A percentile compares a stretch with the other conserved stretches of the same genome.
Conservation (phyloP, 2,329 filamentous ascomycete genomes). For the Periconia digitata region DNA sequence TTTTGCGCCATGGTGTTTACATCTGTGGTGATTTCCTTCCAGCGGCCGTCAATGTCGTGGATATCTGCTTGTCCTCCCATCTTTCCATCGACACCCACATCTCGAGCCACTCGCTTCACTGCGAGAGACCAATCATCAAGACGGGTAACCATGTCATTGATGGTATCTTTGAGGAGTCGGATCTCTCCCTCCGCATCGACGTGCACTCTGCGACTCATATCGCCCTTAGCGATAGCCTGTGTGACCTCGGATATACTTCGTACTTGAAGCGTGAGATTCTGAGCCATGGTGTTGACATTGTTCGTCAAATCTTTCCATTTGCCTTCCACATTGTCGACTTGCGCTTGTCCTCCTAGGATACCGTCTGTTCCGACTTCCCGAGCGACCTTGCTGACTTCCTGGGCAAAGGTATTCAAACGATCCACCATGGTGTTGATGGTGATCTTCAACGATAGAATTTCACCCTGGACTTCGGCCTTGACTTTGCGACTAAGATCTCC, state of each 20-base stretch:
- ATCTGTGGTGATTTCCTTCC: conserved; percentile 98
- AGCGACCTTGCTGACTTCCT: conserved; percentile 67
- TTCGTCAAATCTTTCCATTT: conserved; percentile 69
- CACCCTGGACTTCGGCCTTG: conserved; percentile 54
- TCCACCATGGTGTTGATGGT: conserved; percentile 76
- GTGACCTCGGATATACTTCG: conserved; percentile 92
- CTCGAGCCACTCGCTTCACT: conserved; percentile 91
- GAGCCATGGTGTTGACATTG: conserved; percentile 69
- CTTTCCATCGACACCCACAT: conserved; percentile 96
- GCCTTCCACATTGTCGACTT: conserved; percentile 66
- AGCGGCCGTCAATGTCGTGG: conserved; percentile 86
- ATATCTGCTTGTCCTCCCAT: conserved; percentile 98
- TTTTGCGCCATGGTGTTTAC: conserved; percentile 88
- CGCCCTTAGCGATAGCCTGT: conserved; percentile 90
- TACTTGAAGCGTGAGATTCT: conserved; percentile 68
- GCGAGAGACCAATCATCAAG: conserved; percentile 95
- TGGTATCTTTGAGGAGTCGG: conserved; percentile 88
- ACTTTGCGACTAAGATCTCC: conserved; percentile 57
- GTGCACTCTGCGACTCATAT: conserved; percentile 94
- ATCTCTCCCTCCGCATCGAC: conserved; percentile 96
- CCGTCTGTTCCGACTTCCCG: conserved; percentile 66
- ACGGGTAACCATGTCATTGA: conserved; percentile 98
- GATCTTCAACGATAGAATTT: conserved; percentile 70
- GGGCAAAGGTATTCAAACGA: conserved; percentile 63
- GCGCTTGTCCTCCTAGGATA: conserved; percentile 64